Base-by-base conservation (phyloP, 345 rosid species). In the Aethionema arabicum region DNA sequence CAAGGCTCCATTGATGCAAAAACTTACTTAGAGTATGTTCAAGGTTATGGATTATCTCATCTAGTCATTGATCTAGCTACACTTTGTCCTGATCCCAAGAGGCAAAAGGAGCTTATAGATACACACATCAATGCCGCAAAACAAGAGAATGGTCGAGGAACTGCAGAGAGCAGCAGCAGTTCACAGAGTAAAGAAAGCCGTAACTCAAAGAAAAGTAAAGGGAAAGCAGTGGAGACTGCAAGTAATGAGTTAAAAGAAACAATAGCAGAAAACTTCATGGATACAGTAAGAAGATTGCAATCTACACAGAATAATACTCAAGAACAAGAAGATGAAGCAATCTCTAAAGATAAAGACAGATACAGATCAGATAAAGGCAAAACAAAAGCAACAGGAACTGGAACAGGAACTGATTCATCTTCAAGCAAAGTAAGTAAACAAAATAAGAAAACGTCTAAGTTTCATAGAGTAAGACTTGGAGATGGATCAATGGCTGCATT, bases 61-160 rank as follows among this genome's bases (percentile, higher is more conserved):
- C 81, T 90, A 54, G 79, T 86, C 67, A 68, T 76, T 49, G 97
- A 90, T 59, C 74, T 95, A 75, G 99, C 97, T 69, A 80, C 84
- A 60, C 85, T 90, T 30, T 84, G 83, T 16, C 99, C 97, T 64
- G 96, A 95, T 69, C 57, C 79, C 21, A 83, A 59, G 65, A 95
- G 87, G 76, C 96, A 90, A 78, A 80, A 82, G 77, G 95, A 90
- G 67, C 86, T 95, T 36, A 66, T 90, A 61, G 93, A 88, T 48
- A 70, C 76, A 11, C 80, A 90, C 68, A 80, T 73, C 61, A 21
- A 21, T 21, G 1, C 27, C 27, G 72, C 84, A 75, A 75, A 53
- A 69, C 72, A 61, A 42, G 68, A 14, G 31, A 73, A 67, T 60
- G 68, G 29, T 40, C 46, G 32, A 74, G 59, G 3, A 35, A 5